A percentile compares a stretch with the other conserved stretches of the same genome.
Conservation (phyloP, 768 basidiomycete genomes). For the Tricholoma furcatifolium region DNA sequence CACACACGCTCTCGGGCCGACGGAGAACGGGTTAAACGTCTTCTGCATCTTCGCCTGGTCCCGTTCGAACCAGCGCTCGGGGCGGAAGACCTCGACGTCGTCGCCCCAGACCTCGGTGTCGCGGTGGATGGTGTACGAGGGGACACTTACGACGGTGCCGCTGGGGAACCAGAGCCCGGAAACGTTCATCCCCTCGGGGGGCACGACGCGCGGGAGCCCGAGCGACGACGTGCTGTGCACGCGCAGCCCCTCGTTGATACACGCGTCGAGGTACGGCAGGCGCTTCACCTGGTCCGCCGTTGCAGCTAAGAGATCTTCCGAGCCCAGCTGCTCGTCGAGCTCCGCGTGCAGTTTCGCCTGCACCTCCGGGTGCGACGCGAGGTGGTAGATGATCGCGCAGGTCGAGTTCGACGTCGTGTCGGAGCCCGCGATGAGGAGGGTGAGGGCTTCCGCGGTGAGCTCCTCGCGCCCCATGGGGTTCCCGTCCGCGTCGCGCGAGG, state of each 20-base stretch:
- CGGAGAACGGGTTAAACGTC: constrained; percentile 84
- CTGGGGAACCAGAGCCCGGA: constrained; percentile 60
- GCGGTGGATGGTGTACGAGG: constrained; percentile 82
- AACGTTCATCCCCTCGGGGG: constrained; percentile 69
- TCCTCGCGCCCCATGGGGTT: constrained; percentile 80
- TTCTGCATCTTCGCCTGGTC: constrained; percentile 60
- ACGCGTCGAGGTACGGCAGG: constrained; percentile 80
- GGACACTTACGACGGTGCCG: constrained; percentile 77
- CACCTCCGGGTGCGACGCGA: constrained; percentile 63
- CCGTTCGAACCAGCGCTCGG: constrained; percentile 83
- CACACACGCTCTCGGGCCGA: constrained; percentile 83
- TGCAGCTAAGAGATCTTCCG: constrained; percentile 58
- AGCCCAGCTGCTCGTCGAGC: constrained; percentile 58
- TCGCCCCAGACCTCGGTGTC: constrained; percentile 72
- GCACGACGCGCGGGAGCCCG: constrained; percentile 79
- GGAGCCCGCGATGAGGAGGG: constrained; percentile 84
- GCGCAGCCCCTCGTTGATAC: constrained; percentile 84
- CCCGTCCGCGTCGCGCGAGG: constrained; percentile 76
- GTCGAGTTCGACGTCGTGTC: constrained; percentile 96
- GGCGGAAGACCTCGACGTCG: constrained; percentile 71
- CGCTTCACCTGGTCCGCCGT: constrained; percentile 70
- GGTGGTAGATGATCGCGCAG: constrained; percentile 85
- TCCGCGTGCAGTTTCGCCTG: constrained; percentile 77
- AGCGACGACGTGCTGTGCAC: constrained; percentile 82
- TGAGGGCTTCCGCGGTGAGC: constrained; percentile 85